Evolutionary conservation across 305 asterid species (phyloP).

Genomic region (Solanum chacoense): DNA sequence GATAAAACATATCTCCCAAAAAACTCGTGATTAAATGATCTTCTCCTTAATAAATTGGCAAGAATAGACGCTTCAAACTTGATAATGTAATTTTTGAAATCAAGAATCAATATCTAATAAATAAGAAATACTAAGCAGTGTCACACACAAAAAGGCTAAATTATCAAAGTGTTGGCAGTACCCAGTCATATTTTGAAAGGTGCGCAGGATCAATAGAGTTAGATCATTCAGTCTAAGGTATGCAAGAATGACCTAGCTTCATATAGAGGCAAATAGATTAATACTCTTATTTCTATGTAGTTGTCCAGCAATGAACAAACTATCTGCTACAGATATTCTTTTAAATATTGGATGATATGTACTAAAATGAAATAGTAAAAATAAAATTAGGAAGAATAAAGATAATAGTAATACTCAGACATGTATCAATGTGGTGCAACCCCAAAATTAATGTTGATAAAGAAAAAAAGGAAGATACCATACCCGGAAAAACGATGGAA

Average conservation of each 20-base stretch:
- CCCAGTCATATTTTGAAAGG: neutral
- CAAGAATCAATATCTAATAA: neutral
- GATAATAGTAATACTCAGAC: neutral
- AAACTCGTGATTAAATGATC: neutral
- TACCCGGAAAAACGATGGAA: neutral
- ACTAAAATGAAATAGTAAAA: neutral
- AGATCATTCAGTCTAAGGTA: neutral
- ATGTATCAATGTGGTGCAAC: neutral
- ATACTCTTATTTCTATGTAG: neutral
- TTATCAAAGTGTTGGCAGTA: neutral
- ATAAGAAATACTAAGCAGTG: neutral
- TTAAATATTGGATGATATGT: neutral
- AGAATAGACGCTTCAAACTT: neutral
- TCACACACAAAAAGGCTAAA: neutral
- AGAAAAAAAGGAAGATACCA: neutral
- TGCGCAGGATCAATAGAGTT: neutral
- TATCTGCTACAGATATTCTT: neutral
- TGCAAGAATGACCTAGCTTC: neutral
- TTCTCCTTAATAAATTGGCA: neutral
- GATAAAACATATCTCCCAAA: neutral
- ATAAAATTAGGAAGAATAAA: neutral
- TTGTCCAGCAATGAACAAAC: neutral
- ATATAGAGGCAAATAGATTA: neutral
- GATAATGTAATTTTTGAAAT: neutral
- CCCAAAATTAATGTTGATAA: neutral